Evolutionary conservation across 768 basidiomycete species (phyloP).

Genomic region (Podaxis rugospora): DNA sequence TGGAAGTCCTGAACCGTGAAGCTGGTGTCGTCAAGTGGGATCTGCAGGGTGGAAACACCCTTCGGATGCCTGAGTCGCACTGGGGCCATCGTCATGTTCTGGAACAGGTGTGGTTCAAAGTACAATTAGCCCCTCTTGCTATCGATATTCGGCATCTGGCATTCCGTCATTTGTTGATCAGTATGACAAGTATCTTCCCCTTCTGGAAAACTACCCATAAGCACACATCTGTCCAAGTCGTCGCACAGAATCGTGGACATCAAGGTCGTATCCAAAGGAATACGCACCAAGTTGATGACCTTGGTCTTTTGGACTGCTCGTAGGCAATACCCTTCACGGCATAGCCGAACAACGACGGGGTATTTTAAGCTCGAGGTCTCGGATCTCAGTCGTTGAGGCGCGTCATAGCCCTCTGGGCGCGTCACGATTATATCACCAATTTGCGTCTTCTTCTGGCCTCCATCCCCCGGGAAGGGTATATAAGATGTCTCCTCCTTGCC

Average conservation of each 20-base stretch:
- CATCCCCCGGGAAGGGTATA: background rate
- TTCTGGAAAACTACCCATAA: background rate
- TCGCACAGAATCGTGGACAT: background rate
- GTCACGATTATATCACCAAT: background rate
- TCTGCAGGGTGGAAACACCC: constrained; percentile 74
- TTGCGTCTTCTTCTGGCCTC: background rate
- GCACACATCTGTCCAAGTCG: too few species aligned
- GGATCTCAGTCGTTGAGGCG: background rate
- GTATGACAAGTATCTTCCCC: background rate
- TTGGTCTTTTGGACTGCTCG: too few species aligned
- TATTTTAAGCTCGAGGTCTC: background rate
- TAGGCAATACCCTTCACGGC: too few species aligned
- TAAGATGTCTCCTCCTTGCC: background rate
- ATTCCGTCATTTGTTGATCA: constrained; percentile 4
- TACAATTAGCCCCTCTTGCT: too few species aligned
- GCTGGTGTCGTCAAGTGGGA: constrained; percentile 47
- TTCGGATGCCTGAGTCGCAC: constrained; percentile 82
- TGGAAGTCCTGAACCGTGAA: constrained; percentile 74
- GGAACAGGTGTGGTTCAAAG: background rate
- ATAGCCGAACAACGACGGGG: too few species aligned
- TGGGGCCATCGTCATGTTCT: constrained; percentile 47
- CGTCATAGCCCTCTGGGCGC: background rate
- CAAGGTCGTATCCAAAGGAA: background rate
- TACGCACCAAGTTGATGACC: too few species aligned
- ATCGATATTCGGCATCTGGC: background rate